phyloP scores from a whole-genome alignment of 1,139 yeast species.

The Blastobotrys ciferrii region DNA sequence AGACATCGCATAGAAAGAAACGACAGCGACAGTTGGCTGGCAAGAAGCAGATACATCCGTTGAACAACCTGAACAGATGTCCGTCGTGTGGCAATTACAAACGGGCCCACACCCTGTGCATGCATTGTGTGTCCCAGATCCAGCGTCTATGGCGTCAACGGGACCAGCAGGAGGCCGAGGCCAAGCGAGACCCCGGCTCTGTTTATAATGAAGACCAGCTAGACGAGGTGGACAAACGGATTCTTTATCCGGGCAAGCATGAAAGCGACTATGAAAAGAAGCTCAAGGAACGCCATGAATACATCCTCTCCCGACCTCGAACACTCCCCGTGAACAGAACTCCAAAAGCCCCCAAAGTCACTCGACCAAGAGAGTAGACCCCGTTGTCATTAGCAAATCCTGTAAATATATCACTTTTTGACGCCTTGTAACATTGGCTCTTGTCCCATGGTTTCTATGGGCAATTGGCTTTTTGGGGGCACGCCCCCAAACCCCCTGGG shows the following conservation, averaged over 20 bases:
- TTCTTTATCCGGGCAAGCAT: slow-evolving; percentile 75
- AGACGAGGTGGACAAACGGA: slow-evolving; percentile 50
- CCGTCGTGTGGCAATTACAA: slow-evolving; percentile 95
- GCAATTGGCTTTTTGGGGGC: no score
- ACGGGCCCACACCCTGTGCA: slow-evolving; percentile 85
- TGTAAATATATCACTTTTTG: slow-evolving; percentile 8
- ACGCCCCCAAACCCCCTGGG: no score
- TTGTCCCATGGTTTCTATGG: no score
- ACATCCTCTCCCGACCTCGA: slow-evolving; percentile 61
- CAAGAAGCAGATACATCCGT: slow-evolving; percentile 71
- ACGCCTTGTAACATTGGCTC: not conserved
- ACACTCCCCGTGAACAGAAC: slow-evolving; percentile 45
- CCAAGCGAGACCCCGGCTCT: slow-evolving; percentile 21
- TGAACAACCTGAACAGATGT: slow-evolving; percentile 79
- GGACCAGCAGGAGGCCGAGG: slow-evolving; percentile 27
- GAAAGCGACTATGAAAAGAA: slow-evolving; percentile 50
- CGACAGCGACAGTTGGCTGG: slow-evolving; percentile 84
- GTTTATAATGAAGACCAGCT: slow-evolving; percentile 47
- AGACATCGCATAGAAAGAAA: slow-evolving; percentile 80
- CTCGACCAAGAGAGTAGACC: slow-evolving; percentile 12
- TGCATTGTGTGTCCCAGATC: slow-evolving; percentile 86
- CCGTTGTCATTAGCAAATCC: not conserved
- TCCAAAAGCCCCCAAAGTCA: slow-evolving; percentile 9
- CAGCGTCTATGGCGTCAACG: slow-evolving; percentile 65
- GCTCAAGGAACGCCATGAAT: slow-evolving; percentile 56